Base-by-base conservation (phyloP, 257 asterid genomes). In the Jacaranda copaia region DNA sequence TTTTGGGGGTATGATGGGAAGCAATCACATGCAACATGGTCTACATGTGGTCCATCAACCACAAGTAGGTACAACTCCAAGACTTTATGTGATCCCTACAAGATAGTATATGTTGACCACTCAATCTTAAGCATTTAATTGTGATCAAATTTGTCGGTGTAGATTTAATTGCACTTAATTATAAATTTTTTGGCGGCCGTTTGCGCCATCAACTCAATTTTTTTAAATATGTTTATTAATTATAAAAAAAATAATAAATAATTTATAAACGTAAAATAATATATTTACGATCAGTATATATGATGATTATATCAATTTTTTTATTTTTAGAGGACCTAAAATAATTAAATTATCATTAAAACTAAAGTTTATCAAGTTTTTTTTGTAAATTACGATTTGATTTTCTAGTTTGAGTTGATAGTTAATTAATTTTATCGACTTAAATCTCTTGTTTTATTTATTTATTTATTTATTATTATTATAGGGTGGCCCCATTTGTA, bases 401-500 rank as follows among this genome's bases (percentile, higher is more conserved):
- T 11, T 52, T 52, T 5, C 0, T 52, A 52, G 58, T n/a, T 13
- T 13, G 15, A 48, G 5, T 52, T 52, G 58, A 13, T 52, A 16
- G 32, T n/a, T 53, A 14, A 14, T 53, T 14, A 14, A 53, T 53
- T 15, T 45, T 3, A 45, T 45, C 3, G 20, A 56, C 36, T 5
- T 18, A 16, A 16, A n/a, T 56, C 8, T 6, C 36, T 18, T 8
- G 7, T 16, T 16, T 56, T 11, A 56, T 18, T 5, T 18, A n/a
- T n/a, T n/a, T n/a, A n/a, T n/a, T n/a, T n/a, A n/a, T n/a, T 16
- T 56, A 3, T 16, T 56, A 3, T 13, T 15, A 16, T 40, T 53
- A 13, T 18, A 88, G 93, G 61, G 59, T 55, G 72, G 81, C 10
- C 51, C 85, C 25, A 7, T 36, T 20, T 92, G 78, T 35, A 81